A percentile compares a stretch with the other conserved stretches of the same genome.
These are phyloP conservation scores for Dorcoceras hygrometricum DNA, from an alignment of 257 asterid genomes.

Conservation along the genomic window DNA sequence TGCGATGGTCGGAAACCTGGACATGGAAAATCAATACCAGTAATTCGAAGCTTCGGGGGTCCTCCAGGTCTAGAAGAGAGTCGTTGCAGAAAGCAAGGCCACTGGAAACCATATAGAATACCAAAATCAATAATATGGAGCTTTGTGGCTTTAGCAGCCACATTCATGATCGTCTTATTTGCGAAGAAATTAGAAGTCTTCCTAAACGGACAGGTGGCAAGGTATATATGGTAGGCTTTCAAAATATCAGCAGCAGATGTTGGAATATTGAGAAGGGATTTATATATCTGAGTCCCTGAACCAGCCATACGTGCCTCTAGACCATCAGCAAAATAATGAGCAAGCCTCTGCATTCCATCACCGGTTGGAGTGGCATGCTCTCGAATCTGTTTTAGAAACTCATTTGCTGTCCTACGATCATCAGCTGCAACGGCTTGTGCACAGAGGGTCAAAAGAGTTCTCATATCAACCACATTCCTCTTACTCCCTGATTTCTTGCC, in stretches of 20 bases:
- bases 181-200: slow-evolving; percentile 44
- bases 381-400: slow-evolving; percentile 62
- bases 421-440: slow-evolving; percentile 84
- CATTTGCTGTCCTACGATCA: slow-evolving; percentile 58
- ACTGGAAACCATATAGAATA: slow-evolving; percentile 54
- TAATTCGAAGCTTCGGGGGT: slow-evolving; percentile 46
- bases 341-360: slow-evolving; percentile 52
- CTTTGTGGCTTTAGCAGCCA: slow-evolving; percentile 32
- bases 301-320: slow-evolving; percentile 58
- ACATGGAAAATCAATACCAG: slow-evolving; percentile 52
- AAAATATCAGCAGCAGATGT: slow-evolving; percentile 41
- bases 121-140: slow-evolving; percentile 54
- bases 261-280: slow-evolving; percentile 21
- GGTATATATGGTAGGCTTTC: slow-evolving; percentile 45
- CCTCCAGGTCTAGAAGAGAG: slow-evolving; percentile 45
- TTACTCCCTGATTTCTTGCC: slow-evolving; percentile 37
- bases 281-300: slow-evolving; percentile 32
- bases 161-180: slow-evolving; percentile 39
- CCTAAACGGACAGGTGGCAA: slow-evolving; percentile 44
- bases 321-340: slow-evolving; percentile 46
- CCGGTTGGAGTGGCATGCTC: slow-evolving; percentile 46
- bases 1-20: slow-evolving; percentile 49
- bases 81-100: slow-evolving; percentile 47
- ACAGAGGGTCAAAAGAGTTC: slow-evolving; percentile 62
- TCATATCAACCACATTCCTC: slow-evolving; percentile 56